These are phyloP conservation scores for Pulveroboletus sp. DNA, from an alignment of 768 basidiomycete species.

Conservation along the genomic window DNA sequence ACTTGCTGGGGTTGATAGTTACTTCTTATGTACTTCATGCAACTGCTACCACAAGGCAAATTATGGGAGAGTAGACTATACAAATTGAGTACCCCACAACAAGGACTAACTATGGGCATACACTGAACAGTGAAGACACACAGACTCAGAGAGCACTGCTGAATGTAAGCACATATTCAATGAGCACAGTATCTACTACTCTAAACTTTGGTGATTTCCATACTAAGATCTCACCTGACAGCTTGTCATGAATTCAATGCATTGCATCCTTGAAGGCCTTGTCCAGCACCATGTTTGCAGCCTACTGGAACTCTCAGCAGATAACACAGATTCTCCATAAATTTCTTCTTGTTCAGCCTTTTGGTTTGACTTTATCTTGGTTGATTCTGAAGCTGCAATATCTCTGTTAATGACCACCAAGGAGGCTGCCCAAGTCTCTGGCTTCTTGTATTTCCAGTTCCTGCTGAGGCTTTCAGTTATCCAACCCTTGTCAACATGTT, in stretches of 20 bases:
- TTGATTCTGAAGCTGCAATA: not conserved
- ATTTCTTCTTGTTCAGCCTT: no score
- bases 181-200: not conserved
- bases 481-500: not conserved
- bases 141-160: no score
- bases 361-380: no score
- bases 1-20: not conserved
- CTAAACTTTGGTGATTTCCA: not conserved
- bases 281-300: not conserved
- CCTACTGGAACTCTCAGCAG: not conserved
- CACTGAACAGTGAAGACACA: not conserved
- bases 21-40: not conserved
- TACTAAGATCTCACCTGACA: not conserved
- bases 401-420: not conserved
- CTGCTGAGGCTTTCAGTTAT: no score
- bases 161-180: not conserved
- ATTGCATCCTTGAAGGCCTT: not conserved
- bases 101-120: not conserved
- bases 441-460: no score
- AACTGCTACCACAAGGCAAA: not conserved
- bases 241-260: not conserved
- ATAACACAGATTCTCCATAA: no score
- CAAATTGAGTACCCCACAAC: not conserved
- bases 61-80: not conserved
- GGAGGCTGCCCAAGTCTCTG: slow-evolving; percentile 1